A percentile compares a stretch with the other conserved stretches of the same genome.
phyloP scores from a whole-genome alignment of 2,329 filamentous ascomycete genomes.

The Chaetomium strumarium region DNA sequence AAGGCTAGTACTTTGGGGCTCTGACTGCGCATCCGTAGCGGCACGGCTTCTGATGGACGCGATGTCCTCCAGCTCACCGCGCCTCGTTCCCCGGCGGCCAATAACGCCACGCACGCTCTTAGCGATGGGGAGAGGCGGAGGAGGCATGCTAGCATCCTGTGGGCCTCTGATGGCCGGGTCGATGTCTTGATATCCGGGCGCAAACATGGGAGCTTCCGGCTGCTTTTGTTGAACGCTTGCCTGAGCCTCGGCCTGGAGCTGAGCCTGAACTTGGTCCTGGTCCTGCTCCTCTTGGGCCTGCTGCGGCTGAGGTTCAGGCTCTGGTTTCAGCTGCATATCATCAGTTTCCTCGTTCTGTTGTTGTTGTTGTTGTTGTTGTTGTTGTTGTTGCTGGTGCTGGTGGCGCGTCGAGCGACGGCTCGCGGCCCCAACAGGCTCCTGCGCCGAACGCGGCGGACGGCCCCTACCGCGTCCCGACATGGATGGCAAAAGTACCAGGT shows the following conservation, averaged over 20 bases:
- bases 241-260: not conserved
- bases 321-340: not conserved
- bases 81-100: conserved; percentile 15
- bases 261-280: conserved; percentile 2
- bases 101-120: conserved; percentile 12
- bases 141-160: conserved; percentile 18
- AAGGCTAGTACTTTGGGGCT: not conserved
- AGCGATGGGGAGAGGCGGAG: conserved; percentile 16
- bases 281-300: not conserved
- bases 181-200: conserved; percentile 9
- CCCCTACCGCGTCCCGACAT: conserved; percentile 23
- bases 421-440: conserved; percentile 15
- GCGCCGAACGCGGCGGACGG: conserved; percentile 16
- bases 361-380: conserved; percentile 11
- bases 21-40: not conserved
- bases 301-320: conserved; percentile 5
- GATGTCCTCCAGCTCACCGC: not conserved
- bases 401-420: conserved; percentile 24
- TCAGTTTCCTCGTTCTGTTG: not conserved
- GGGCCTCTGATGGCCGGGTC: conserved; percentile 21
- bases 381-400: conserved; percentile 19
- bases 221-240: not conserved
- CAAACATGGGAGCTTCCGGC: conserved; percentile 1
- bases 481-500: not conserved
- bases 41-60: conserved; percentile 9